phyloP scores from a whole-genome alignment of 768 basidiomycete species.

The Steccherinum ochraceum region DNA sequence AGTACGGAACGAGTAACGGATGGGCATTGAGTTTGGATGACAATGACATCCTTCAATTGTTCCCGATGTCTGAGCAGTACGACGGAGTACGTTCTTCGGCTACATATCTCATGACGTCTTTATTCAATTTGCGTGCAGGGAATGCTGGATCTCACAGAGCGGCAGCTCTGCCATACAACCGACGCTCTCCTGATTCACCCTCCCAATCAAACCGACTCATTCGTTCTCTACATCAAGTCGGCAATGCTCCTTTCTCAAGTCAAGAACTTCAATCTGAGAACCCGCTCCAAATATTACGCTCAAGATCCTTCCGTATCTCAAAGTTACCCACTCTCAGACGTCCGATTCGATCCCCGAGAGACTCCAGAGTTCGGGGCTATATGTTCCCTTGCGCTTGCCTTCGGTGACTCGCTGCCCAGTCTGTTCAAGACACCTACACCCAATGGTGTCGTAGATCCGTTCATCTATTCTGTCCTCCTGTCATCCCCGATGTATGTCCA shows the following conservation, averaged over 20 bases:
- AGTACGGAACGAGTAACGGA: constrained; percentile 58
- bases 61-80: constrained; percentile 56
- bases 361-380: constrained; percentile 57
- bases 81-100: constrained; percentile 42
- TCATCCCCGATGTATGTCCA: constrained; percentile 23
- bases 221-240: constrained; percentile 62
- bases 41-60: constrained; percentile 60
- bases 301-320: constrained; percentile 16
- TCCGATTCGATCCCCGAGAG: constrained; percentile 44
- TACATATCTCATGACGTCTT: constrained; percentile 29
- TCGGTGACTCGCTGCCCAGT: constrained; percentile 50
- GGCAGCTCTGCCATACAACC: constrained; percentile 26
- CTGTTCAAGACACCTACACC: constrained; percentile 49
- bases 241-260: constrained; percentile 51
- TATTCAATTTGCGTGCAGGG: constrained; percentile 26
- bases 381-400: constrained; percentile 47
- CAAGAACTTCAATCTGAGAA: constrained; percentile 62
- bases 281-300: constrained; percentile 46
- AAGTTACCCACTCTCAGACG: constrained; percentile 6
- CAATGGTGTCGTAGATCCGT: constrained; percentile 45
- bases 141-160: background rate
- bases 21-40: constrained; percentile 73
- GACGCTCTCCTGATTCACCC: constrained; percentile 56
- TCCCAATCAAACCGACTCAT: constrained; percentile 60
- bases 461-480: constrained; percentile 36